Conservation (phyloP, 2,329 filamentous ascomycete genomes). For the Chrysoporthe puriensis region DNA sequence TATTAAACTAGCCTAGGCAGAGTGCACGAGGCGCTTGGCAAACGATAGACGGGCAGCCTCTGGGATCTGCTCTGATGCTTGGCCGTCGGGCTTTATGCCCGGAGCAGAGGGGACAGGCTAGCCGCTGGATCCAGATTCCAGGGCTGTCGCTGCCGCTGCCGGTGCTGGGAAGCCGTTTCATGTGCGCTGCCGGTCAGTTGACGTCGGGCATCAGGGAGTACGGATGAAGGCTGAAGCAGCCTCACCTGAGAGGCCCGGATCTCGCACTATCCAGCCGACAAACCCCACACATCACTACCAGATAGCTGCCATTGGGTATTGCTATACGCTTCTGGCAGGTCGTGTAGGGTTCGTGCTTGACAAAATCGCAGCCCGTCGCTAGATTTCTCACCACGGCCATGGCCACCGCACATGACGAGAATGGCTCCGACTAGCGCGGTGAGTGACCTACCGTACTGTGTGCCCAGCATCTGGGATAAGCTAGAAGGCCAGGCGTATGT, state of each 20-base stretch:
- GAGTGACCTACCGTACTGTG: neutral
- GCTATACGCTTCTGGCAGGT: neutral
- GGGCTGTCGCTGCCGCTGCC: conserved; percentile 3
- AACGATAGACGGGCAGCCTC: conserved; percentile 1
- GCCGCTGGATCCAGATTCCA: conserved; percentile 8
- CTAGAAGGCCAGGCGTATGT: neutral
- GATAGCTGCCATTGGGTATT: neutral
- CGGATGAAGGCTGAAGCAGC: neutral
- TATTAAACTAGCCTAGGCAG: conserved; percentile 5
- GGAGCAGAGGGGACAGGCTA: neutral
- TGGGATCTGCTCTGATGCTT: conserved; percentile 8
- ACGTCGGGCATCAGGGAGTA: conserved; percentile 10
- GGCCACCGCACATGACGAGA: neutral
- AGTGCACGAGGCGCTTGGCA: conserved; percentile 14
- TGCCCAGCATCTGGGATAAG: neutral
- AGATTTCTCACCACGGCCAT: neutral
- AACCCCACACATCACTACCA: neutral
- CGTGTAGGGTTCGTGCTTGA: conserved; percentile 1
- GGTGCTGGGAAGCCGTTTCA: conserved; percentile 14
- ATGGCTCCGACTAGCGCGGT: neutral
- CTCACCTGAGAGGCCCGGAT: conserved; percentile 7
- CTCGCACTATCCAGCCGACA: conserved; percentile 5
- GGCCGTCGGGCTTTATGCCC: conserved; percentile 4
- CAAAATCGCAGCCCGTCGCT: neutral
- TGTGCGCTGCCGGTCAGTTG: conserved; percentile 5